Percentiles rank a stretch among this genome's conserved stretches.
Conservation (phyloP, 129 eudicot species). For the Flaveria linearis region DNA sequence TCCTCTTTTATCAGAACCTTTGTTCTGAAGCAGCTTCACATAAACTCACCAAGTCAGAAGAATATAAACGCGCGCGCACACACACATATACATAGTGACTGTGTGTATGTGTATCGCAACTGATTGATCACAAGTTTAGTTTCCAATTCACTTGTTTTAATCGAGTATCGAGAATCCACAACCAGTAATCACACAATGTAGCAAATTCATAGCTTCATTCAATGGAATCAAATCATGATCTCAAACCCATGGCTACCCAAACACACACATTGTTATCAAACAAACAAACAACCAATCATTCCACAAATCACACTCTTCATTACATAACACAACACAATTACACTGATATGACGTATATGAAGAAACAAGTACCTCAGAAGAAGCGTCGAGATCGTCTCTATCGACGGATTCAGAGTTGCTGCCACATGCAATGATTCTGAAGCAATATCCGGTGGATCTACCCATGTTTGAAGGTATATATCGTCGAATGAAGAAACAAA, state of each 20-base stretch:
- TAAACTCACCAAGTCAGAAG: conserved; percentile 21
- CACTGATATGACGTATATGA: background rate
- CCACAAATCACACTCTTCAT: background rate
- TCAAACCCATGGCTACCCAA: background rate
- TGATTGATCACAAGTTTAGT: background rate
- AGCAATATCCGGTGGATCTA: conserved; percentile 69
- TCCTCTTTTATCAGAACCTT: conserved; percentile 72
- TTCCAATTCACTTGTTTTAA: no score
- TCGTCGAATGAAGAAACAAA: background rate
- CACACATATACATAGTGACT: no score
- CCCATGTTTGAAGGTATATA: conserved; percentile 50
- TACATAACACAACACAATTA: no score
- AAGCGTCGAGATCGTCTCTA: conserved; percentile 57
- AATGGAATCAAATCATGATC: conserved; percentile 14
- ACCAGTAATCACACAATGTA: conserved; percentile 12
- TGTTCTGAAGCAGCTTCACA: conserved; percentile 41
- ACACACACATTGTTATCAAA: background rate
- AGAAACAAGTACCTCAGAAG: conserved; percentile 43
- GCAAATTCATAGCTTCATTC: background rate
- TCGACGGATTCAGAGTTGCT: conserved; percentile 54
- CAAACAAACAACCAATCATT: background rate
- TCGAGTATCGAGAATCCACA: background rate
- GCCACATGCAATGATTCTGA: conserved; percentile 79
- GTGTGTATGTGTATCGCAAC: background rate
- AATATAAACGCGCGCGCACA: background rate